Evolutionary conservation across 495 filamentous ascomycete genomes (phyloP).

Genomic region (Neurospora tetrasperma): DNA sequence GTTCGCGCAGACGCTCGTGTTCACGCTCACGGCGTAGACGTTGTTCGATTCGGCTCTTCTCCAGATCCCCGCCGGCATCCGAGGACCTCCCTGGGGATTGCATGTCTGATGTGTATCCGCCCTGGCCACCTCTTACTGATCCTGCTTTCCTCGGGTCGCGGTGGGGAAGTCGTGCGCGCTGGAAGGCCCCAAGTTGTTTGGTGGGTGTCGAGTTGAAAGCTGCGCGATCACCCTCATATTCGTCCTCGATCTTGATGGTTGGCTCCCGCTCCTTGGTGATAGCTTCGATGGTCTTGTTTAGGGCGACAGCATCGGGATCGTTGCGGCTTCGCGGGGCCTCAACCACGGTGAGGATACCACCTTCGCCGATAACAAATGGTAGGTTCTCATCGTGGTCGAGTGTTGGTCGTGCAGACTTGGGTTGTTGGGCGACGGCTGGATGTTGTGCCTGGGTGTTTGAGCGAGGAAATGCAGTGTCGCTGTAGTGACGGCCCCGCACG

Average conservation of each 20-base stretch:
- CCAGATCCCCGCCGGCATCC: slow-evolving; percentile 14
- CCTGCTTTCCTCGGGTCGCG: slow-evolving; percentile 10
- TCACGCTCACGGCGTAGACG: slow-evolving; percentile 16
- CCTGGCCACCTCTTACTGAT: not conserved
- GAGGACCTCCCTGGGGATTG: slow-evolving; percentile 19
- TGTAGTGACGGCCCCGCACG: slow-evolving; percentile 18
- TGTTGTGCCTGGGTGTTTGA: slow-evolving; percentile 5
- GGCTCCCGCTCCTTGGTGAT: slow-evolving; percentile 11
- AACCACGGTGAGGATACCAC: slow-evolving; percentile 23
- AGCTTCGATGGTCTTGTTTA: slow-evolving; percentile 4
- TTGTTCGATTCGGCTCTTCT: slow-evolving; percentile 19
- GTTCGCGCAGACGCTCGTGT: slow-evolving; percentile 12
- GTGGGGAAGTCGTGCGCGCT: slow-evolving; percentile 17
- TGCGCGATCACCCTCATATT: slow-evolving; percentile 15
- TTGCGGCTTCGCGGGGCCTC: slow-evolving; percentile 6
- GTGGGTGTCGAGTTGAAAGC: slow-evolving; percentile 19
- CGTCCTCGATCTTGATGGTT: slow-evolving; percentile 11
- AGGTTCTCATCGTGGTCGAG: slow-evolving; percentile 14
- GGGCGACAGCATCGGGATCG: slow-evolving; percentile 2
- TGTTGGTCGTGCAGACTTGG: slow-evolving; percentile 7
- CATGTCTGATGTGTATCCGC: slow-evolving; percentile 12
- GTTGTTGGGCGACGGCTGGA: not conserved
- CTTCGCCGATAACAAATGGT: slow-evolving; percentile 24
- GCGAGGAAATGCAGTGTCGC: slow-evolving; percentile 9
- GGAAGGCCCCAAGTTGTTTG: slow-evolving; percentile 12